Base-by-base conservation (phyloP, 331 rosid species). In the Ulmus americana region DNA sequence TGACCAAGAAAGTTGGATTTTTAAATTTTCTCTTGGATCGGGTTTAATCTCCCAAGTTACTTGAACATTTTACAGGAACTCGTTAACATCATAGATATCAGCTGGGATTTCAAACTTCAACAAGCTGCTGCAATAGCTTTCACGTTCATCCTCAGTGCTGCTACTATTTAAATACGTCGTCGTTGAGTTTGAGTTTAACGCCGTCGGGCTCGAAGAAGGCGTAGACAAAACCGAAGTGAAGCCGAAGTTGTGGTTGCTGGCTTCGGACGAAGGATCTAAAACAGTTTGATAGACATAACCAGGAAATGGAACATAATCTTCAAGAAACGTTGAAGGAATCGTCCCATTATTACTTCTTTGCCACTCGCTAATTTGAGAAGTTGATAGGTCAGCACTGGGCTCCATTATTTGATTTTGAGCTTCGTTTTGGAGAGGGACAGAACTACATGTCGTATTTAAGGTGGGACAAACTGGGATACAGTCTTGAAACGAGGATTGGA, bases 121-220 rank as follows among this genome's bases (percentile, higher is more conserved):
- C 72, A 79, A 71, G 63, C 73, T 69, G 61, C 94, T 88, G 10
- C 86, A 83, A 57, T 89, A 83, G 80, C 95, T 89, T 60, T 89
- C 94, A 57, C 81, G 80, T 55, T 94, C 99, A 38, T 90, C 97
- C 63, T 94, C 98, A 0, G 87, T 81, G 59, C 68, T 63, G 75
- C 74, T 57, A 64, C 85, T 72, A 15, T 70, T 79, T 63, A 86
- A 64, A 52, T 73, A 65, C 1, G 90, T 81, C 0, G 64, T 16
- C 45, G 95, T 83, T 18, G 95, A 88, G 55, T 77, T 92, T 2
- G 98, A 91, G 49, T 91, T 86, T 68, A 86, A 61, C 5, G 80
- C 84, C 12, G 87, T 79, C 28, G 86, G 85, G 43, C 90, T 90
- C 6, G 95, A 81, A 1, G 85, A 79, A 16, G 95, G 88, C 1